Conservation (phyloP, 495 filamentous ascomycete genomes). For the Annulohypoxylon stygium region DNA sequence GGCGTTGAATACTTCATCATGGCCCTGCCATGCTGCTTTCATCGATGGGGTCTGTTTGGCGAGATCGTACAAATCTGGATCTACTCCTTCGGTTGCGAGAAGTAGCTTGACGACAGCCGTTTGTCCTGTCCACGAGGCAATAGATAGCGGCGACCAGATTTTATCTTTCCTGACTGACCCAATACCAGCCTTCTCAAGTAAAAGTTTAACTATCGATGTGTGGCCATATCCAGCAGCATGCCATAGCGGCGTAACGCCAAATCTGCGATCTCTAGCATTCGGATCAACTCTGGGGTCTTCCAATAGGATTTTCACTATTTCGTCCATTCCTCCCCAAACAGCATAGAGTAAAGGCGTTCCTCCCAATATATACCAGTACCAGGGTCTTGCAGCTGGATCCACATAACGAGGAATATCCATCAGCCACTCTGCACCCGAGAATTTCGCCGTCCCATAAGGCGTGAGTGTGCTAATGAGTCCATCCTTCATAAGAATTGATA, state of each 20-base stretch:
- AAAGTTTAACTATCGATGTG: background rate
- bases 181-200: too few relatives aligned
- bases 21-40: background rate
- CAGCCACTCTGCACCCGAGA: too few relatives aligned
- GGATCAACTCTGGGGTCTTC: background rate
- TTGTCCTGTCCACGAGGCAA: background rate
- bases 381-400: too few relatives aligned
- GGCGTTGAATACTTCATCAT: background rate
- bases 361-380: too few relatives aligned
- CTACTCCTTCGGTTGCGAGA: background rate
- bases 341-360: background rate
- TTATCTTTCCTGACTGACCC: too few relatives aligned
- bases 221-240: background rate
- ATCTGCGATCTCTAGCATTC: background rate
- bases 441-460: too few relatives aligned
- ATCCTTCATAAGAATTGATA: too few relatives aligned
- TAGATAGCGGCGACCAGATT: background rate
- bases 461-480: too few relatives aligned
- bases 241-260: background rate
- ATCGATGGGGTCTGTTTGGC: background rate
- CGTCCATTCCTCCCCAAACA: background rate
- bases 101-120: background rate
- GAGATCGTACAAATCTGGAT: background rate
- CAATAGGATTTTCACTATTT: background rate
- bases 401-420: too few relatives aligned